Conservation (phyloP, 805 yeast genomes). For the Myxozyma kluyveri region DNA sequence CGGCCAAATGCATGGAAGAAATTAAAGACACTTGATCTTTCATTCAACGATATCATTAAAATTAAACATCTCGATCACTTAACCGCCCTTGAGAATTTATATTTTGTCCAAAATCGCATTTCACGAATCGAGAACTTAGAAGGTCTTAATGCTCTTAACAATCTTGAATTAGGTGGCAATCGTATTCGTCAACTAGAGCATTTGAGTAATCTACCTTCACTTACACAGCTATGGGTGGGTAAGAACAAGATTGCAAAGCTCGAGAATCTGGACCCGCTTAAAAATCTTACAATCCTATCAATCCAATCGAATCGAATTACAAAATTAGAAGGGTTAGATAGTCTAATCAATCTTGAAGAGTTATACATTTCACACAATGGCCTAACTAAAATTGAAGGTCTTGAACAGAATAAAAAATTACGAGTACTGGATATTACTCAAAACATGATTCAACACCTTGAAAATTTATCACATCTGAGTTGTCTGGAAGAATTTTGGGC, state of each 20-base stretch:
- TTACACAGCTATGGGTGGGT: constrained; percentile 88
- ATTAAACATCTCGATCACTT: constrained; percentile 73
- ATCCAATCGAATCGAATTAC: constrained; percentile 83
- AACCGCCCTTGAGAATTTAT: constrained; percentile 61
- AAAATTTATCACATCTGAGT: constrained; percentile 60
- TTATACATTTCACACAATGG: constrained; percentile 85
- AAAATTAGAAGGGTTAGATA: constrained; percentile 77
- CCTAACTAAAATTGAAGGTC: constrained; percentile 67
- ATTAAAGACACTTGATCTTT: constrained; percentile 62
- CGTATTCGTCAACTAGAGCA: constrained; percentile 55
- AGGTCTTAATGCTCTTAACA: constrained; percentile 53
- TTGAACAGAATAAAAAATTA: constrained; percentile 66
- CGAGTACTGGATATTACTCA: constrained; percentile 78
- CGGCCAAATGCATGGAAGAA: constrained; percentile 14
- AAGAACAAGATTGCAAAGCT: constrained; percentile 71
- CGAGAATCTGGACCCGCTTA: constrained; percentile 58
- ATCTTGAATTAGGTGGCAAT: constrained; percentile 91
- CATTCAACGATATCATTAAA: constrained; percentile 84
- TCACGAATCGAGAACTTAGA: constrained; percentile 65
- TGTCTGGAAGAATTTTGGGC: constrained; percentile 94
- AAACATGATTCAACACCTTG: constrained; percentile 61
- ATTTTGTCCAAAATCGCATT: constrained; percentile 86
- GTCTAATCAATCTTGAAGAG: constrained; percentile 71
- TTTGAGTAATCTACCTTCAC: constrained; percentile 51
- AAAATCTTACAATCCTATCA: constrained; percentile 69